phyloP scores from a whole-genome alignment of 2,329 filamentous ascomycete species.

The Exutisphaerella laricina region DNA sequence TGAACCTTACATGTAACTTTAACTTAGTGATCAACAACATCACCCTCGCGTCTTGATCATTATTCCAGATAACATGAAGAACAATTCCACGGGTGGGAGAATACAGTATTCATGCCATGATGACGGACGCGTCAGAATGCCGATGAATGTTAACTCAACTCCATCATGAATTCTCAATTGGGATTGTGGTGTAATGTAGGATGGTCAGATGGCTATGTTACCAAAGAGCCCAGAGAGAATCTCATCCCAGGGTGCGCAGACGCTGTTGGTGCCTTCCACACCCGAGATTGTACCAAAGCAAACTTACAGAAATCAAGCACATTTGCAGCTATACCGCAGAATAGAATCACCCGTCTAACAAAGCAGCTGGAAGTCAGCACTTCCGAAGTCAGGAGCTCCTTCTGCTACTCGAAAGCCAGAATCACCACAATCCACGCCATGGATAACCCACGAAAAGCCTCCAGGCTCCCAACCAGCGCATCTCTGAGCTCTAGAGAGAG shows the following conservation, averaged over 20 bases:
- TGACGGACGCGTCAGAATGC: neutral
- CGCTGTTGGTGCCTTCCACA: neutral
- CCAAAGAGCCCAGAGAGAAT: neutral
- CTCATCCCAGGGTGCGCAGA: conserved; percentile 1
- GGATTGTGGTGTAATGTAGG: neutral
- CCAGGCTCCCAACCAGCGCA: neutral
- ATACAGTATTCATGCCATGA: neutral
- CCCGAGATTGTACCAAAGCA: neutral
- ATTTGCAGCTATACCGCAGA: neutral
- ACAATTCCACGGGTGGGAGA: neutral
- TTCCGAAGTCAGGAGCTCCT: neutral
- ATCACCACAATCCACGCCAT: neutral
- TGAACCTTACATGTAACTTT: too few relatives aligned
- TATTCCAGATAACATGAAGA: too few relatives aligned
- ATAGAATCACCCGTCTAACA: neutral
- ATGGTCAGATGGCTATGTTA: neutral
- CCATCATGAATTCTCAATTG: neutral
- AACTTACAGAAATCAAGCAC: neutral
- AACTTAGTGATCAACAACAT: too few relatives aligned
- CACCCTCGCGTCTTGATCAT: too few relatives aligned
- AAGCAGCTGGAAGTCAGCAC: neutral
- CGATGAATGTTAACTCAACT: neutral
- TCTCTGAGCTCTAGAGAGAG: neutral
- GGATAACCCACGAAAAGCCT: neutral
- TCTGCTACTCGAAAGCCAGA: too few relatives aligned